These are phyloP conservation scores for Scutellaria minor DNA, from an alignment of 257 asterid species.

Conservation along the genomic window DNA sequence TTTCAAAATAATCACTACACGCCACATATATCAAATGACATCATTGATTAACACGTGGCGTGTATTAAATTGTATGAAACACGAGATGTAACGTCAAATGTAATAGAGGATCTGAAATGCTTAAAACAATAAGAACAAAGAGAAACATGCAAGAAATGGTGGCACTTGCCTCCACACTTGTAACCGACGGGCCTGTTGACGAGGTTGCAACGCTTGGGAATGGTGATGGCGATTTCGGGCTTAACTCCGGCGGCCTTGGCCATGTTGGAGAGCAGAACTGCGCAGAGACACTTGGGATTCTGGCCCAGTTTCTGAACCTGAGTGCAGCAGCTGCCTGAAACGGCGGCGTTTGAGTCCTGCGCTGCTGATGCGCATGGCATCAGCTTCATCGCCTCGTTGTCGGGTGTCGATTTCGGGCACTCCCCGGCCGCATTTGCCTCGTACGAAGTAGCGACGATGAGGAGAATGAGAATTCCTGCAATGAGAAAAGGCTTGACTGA, in stretches of 20 bases:
- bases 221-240: slow-evolving; percentile 61
- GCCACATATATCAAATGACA: too few relatives aligned
- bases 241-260: slow-evolving; percentile 65
- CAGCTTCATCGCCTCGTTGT: slow-evolving; percentile 67
- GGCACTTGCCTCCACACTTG: slow-evolving; percentile 70
- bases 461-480: background rate
- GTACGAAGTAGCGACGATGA: background rate
- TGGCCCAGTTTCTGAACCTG: slow-evolving; percentile 59
- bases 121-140: too few relatives aligned
- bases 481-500: slow-evolving; percentile 8
- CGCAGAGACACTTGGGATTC: slow-evolving; percentile 72
- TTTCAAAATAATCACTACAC: too few relatives aligned
- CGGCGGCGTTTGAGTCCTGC: slow-evolving; percentile 47
- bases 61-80: too few relatives aligned
- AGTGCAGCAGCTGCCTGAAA: slow-evolving; percentile 54
- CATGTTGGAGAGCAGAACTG: slow-evolving; percentile 67
- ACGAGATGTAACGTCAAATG: too few relatives aligned
- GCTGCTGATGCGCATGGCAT: slow-evolving; percentile 71
- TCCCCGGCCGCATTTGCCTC: slow-evolving; percentile 54
- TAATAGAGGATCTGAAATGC: too few relatives aligned
- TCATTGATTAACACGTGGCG: too few relatives aligned
- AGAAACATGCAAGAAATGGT: too few relatives aligned
- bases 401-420: slow-evolving; percentile 63
- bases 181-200: slow-evolving; percentile 72
- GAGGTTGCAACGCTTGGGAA: slow-evolving; percentile 75